Evolutionary conservation across 306 rosid genomes (phyloP).

Genomic region (Castanopsis chinensis): DNA sequence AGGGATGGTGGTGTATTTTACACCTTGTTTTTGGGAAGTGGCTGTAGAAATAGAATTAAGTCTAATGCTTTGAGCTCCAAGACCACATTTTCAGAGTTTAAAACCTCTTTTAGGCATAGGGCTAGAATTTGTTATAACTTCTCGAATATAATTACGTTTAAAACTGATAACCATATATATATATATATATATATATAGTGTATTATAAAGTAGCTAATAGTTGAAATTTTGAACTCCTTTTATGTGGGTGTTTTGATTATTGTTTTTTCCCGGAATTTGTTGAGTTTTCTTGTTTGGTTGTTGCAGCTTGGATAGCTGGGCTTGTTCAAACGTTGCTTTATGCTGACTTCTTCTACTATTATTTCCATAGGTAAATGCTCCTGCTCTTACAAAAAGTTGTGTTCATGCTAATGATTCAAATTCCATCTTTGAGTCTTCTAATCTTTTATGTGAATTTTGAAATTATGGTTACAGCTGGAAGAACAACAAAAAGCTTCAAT

Average conservation of each 20-base stretch:
- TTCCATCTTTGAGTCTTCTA: constrained; percentile 3
- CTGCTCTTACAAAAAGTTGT: constrained; percentile 1
- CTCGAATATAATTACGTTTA: not conserved
- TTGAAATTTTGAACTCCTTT: not conserved
- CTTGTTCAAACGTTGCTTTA: constrained; percentile 77
- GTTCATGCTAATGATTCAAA: not conserved
- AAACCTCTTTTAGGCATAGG: not conserved
- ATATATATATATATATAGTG: not conserved
- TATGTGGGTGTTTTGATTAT: not conserved
- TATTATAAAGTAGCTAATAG: not conserved
- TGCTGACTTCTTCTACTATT: constrained; percentile 91
- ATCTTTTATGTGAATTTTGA: constrained; percentile 8
- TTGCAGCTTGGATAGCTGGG: constrained; percentile 88
- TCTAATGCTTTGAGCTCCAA: not conserved
- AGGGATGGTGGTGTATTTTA: too few relatives aligned
- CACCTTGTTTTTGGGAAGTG: not conserved
- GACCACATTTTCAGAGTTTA: not conserved
- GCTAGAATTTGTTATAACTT: not conserved
- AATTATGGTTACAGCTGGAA: constrained; percentile 67
- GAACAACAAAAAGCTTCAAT: constrained; percentile 75
- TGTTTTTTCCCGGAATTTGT: not conserved
- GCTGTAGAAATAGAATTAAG: not conserved
- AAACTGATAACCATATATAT: not conserved
- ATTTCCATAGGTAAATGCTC: constrained; percentile 69
- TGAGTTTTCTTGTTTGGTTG: constrained; percentile 4